These are phyloP conservation scores for Ceratonia siliqua DNA, from an alignment of 306 rosid species.

Conservation along the genomic window DNA sequence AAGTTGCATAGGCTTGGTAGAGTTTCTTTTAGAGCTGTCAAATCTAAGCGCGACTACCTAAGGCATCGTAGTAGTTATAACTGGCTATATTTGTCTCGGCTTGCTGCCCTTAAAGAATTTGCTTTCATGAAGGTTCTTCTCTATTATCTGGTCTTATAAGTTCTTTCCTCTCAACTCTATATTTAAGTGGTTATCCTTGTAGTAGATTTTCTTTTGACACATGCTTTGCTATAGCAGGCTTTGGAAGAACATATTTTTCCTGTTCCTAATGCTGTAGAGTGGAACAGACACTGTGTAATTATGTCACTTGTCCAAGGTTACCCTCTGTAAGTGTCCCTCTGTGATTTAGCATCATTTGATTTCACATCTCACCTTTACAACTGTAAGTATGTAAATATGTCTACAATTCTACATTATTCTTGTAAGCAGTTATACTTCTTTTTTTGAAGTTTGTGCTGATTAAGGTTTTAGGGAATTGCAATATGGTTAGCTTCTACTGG, in stretches of 20 bases:
- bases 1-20: conserved; percentile 94
- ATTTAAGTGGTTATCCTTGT: not conserved
- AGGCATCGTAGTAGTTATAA: conserved; percentile 82
- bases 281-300: conserved; percentile 84
- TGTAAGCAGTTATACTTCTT: not conserved
- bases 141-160: not conserved
- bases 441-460: not conserved
- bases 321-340: conserved; percentile 69
- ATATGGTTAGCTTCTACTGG: not conserved
- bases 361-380: not conserved
- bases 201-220: conserved; percentile 9
- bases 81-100: conserved; percentile 95
- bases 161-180: conserved; percentile 13
- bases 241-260: conserved; percentile 81
- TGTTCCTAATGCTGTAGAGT: conserved; percentile 81
- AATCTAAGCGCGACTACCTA: conserved; percentile 93
- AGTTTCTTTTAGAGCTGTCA: conserved; percentile 89
- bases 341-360: conserved; percentile 8
- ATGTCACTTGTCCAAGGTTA: conserved; percentile 94
- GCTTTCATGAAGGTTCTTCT: conserved; percentile 86
- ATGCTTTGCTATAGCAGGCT: conserved; percentile 57
- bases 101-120: conserved; percentile 88
- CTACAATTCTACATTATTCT: not conserved
- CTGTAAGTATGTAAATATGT: not conserved
- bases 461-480: not conserved